Conservation (phyloP, 495 filamentous ascomycete species). For the Entonaema liquescens region DNA sequence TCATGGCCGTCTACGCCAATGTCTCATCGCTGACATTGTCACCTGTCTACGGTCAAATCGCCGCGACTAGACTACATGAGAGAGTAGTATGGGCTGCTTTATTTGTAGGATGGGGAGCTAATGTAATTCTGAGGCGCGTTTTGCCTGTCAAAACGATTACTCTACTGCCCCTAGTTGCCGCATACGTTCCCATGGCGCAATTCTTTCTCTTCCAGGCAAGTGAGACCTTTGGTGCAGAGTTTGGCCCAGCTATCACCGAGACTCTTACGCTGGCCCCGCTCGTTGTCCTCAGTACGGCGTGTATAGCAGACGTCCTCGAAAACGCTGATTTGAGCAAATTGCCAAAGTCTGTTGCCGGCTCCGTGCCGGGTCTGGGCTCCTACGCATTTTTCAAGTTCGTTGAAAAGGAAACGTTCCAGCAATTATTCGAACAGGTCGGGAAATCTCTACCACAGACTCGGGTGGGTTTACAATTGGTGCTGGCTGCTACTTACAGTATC, state of each 20-base stretch:
- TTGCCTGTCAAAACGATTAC: constrained; percentile 52
- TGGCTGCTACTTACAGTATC: constrained; percentile 68
- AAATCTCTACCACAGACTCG: constrained; percentile 70
- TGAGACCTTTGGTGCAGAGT: constrained; percentile 66
- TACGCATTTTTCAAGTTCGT: constrained; percentile 69
- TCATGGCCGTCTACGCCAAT: constrained; percentile 77
- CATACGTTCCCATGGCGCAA: constrained; percentile 77
- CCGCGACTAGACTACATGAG: constrained; percentile 74
- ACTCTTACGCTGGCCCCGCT: constrained; percentile 75
- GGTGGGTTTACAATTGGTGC: constrained; percentile 72
- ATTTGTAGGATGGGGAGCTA: constrained; percentile 69
- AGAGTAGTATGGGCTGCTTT: constrained; percentile 69
- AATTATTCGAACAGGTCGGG: constrained; percentile 67
- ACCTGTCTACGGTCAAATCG: constrained; percentile 86
- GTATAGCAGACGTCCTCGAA: constrained; percentile 70
- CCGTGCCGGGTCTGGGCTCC: constrained; percentile 66
- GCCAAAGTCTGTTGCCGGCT: constrained; percentile 64
- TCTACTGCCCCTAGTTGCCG: constrained; percentile 71
- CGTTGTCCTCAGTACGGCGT: constrained; percentile 70
- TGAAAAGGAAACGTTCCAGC: constrained; percentile 60
- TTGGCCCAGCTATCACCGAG: constrained; percentile 81
- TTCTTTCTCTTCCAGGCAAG: constrained; percentile 72
- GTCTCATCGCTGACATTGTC: constrained; percentile 78
- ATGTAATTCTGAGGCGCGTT: constrained; percentile 56
- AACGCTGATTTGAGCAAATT: constrained; percentile 62